These are phyloP conservation scores for Mycena belliarum DNA, from an alignment of 768 basidiomycete species.

Conservation along the genomic window DNA sequence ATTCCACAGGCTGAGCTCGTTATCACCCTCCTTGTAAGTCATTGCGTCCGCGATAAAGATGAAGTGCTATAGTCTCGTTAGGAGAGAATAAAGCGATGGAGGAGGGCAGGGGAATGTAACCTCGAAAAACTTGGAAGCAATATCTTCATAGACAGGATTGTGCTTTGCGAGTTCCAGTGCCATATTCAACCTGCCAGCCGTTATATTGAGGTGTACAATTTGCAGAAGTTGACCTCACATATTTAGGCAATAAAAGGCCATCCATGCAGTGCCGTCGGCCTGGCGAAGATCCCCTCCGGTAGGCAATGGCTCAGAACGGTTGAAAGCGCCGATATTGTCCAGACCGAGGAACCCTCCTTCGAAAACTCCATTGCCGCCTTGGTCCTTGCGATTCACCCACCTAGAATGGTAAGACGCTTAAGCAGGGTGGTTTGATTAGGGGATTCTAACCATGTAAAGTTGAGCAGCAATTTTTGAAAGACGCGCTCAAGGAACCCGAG, in stretches of 20 bases:
- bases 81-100: conserved; percentile 11
- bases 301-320: conserved; percentile 94
- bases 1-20: conserved; percentile 88
- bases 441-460: conserved; percentile 85
- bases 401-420: conserved; percentile 34
- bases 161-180: conserved; percentile 97
- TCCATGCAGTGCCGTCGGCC: conserved; percentile 99
- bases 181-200: conserved; percentile 78
- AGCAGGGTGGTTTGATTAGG: not conserved
- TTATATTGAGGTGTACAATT: conserved; percentile 3
- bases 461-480: conserved; percentile 94
- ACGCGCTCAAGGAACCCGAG: conserved; percentile 92
- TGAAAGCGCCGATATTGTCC: conserved; percentile 98
- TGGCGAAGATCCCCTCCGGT: conserved; percentile 94
- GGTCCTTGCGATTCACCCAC: conserved; percentile 99
- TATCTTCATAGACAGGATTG: conserved; percentile 97
- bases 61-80: conserved; percentile 68
- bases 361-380: conserved; percentile 93
- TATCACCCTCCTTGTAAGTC: conserved; percentile 84
- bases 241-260: conserved; percentile 98
- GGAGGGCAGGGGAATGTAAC: conserved; percentile 40
- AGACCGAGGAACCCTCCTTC: conserved; percentile 98
- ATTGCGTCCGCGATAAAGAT: conserved; percentile 98
- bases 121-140: conserved; percentile 97
- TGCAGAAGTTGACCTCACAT: conserved; percentile 52